A percentile compares a stretch with the other conserved stretches of the same genome.
Evolutionary conservation across 495 filamentous ascomycete species (phyloP).

Genomic region (Tuber aestivum): DNA sequence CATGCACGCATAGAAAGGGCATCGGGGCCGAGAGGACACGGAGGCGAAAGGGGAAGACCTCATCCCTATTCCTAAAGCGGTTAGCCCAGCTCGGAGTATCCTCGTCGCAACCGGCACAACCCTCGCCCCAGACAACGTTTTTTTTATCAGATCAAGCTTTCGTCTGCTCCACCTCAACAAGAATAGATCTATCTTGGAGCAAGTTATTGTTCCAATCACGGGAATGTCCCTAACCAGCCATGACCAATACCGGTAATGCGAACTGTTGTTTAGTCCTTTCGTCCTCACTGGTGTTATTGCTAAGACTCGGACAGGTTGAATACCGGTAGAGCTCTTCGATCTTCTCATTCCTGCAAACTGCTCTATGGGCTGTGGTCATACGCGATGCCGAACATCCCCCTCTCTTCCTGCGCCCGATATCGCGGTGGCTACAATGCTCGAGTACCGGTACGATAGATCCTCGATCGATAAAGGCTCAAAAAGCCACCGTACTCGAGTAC

Average conservation of each 20-base stretch:
- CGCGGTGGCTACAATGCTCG: neutral
- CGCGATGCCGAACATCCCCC: no score
- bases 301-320: neutral
- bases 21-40: neutral
- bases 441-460: no score
- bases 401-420: neutral
- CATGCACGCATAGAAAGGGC: neutral
- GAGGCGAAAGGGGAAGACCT: neutral
- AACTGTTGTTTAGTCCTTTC: no score
- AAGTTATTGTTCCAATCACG: no score
- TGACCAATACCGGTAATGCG: no score
- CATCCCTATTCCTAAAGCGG: neutral
- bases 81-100: neutral
- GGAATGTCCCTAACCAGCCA: no score
- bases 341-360: neutral
- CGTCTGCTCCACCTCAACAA: no score
- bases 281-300: neutral
- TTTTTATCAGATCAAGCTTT: no score
- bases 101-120: no score
- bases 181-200: no score
- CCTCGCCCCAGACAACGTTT: no score
- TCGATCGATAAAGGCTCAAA: neutral
- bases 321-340: neutral
- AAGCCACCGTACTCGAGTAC: no score
- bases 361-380: neutral